Percentiles rank a stretch among this genome's conserved stretches.
phyloP scores from a whole-genome alignment of 768 basidiomycete genomes.

The Lactarius tabidus region DNA sequence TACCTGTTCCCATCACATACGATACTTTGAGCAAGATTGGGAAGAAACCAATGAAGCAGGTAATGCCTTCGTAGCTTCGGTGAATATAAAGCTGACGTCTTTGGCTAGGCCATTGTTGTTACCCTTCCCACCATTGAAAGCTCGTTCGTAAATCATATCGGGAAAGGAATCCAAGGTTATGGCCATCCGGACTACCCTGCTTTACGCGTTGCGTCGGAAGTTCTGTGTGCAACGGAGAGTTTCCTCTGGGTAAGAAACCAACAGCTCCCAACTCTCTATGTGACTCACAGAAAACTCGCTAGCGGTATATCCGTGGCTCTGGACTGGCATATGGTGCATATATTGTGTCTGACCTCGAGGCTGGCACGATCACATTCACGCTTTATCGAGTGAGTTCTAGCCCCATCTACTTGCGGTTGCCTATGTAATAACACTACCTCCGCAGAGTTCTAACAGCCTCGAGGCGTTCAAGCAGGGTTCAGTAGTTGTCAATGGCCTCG shows the following conservation, averaged over 20 bases:
- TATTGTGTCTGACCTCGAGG: constrained; percentile 68
- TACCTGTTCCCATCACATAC: constrained; percentile 59
- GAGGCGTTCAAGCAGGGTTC: constrained; percentile 79
- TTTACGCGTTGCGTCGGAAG: constrained; percentile 78
- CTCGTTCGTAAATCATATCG: constrained; percentile 73
- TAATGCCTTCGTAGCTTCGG: constrained; percentile 30
- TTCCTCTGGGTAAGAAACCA: constrained; percentile 74
- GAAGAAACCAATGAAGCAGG: constrained; percentile 65
- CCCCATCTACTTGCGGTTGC: neutral
- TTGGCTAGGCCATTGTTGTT: constrained; percentile 71
- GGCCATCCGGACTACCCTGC: constrained; percentile 80
- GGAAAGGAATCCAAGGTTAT: constrained; percentile 77
- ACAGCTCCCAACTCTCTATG: neutral
- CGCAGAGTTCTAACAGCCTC: constrained; percentile 73
- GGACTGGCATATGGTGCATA: constrained; percentile 94
- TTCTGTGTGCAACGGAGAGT: constrained; percentile 90
- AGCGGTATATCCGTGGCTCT: constrained; percentile 89
- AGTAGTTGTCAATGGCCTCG: constrained; percentile 71
- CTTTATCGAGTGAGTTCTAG: constrained; percentile 64
- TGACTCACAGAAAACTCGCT: constrained; percentile 9
- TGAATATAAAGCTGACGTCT: constrained; percentile 4
- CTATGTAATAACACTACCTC: neutral
- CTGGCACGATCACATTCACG: constrained; percentile 69
- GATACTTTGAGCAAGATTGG: constrained; percentile 76
- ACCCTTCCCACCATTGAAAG: constrained; percentile 94